Conservation (phyloP, 768 basidiomycete genomes). For the Suillus fuscotomentosus region DNA sequence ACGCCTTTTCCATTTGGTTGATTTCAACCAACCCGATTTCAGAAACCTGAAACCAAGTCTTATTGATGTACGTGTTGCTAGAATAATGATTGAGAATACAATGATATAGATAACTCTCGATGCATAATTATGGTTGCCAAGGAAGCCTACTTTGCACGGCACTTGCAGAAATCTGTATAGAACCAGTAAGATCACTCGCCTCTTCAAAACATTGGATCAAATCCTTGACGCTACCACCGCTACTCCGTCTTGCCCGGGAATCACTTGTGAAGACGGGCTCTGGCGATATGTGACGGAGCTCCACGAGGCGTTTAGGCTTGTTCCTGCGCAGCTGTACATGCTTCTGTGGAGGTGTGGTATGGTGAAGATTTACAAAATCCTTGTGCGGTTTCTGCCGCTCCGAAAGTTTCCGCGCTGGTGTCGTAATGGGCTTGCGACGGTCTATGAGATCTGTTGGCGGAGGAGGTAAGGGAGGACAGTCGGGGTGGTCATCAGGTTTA, state of each 20-base stretch:
- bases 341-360: conserved; percentile 38
- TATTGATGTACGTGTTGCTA: too few species aligned
- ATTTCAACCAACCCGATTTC: too few species aligned
- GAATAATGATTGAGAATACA: too few species aligned
- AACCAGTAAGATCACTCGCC: conserved; percentile 27
- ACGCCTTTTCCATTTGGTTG: too few species aligned
- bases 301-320: conserved; percentile 49
- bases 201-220: conserved; percentile 63
- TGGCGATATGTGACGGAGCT: conserved; percentile 44
- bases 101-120: neutral
- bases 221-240: conserved; percentile 72
- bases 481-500: conserved; percentile 44
- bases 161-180: neutral
- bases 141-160: neutral
- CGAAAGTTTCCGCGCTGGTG: conserved; percentile 52
- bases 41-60: too few species aligned
- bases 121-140: neutral
- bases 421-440: conserved; percentile 53
- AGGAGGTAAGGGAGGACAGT: conserved; percentile 40
- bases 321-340: conserved; percentile 45
- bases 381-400: conserved; percentile 53
- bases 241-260: conserved; percentile 51
- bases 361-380: conserved; percentile 63
- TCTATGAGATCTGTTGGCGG: conserved; percentile 33
- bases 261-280: conserved; percentile 29